These are phyloP conservation scores for Marasmius sp. DNA, from an alignment of 1,284 basidiomycete genomes.

Conservation along the genomic window DNA sequence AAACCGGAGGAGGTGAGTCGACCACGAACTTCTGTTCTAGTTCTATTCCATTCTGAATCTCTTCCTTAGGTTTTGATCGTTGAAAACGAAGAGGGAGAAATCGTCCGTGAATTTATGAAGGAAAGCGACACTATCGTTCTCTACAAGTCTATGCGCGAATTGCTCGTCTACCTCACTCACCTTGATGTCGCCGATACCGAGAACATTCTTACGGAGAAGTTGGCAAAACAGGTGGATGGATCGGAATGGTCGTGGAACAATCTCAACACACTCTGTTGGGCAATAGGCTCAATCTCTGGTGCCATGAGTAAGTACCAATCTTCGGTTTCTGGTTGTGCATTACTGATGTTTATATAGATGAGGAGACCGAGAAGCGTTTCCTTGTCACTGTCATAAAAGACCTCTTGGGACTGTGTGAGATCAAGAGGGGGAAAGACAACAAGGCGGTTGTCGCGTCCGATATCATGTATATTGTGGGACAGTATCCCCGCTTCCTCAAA, in stretches of 20 bases:
- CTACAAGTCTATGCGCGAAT: constrained; percentile 99
- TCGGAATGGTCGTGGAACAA: constrained; percentile 99
- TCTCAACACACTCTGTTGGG: constrained; percentile 99
- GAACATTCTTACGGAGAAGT: constrained; percentile 95
- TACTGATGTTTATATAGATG: constrained; percentile 54
- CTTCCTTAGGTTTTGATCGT: constrained; percentile 87
- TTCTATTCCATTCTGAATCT: constrained; percentile 10
- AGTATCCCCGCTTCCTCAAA: constrained; percentile 99
- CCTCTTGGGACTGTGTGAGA: constrained; percentile 93
- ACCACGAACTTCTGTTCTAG: constrained; percentile 5
- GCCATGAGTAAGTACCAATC: constrained; percentile 85
- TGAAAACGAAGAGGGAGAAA: constrained; percentile 99
- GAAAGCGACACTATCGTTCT: constrained; percentile 98
- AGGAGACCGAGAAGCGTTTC: constrained; percentile 99
- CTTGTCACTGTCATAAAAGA: constrained; percentile 99
- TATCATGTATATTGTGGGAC: constrained; percentile 99
- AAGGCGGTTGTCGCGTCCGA: constrained; percentile 99
- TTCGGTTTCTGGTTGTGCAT: constrained; percentile 2
- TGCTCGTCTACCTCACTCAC: constrained; percentile 96
- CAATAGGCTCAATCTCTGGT: constrained; percentile 98
- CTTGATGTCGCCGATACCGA: constrained; percentile 96
- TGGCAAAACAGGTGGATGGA: constrained; percentile 95
- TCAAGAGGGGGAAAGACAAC: constrained; percentile 99
- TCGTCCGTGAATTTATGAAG: constrained; percentile 99
- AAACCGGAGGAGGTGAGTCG: constrained; percentile 93